Evolutionary conservation across 2,329 filamentous ascomycete species (phyloP), one percentile per base, ranked within the genome.

Genomic region (Dothideomycetes sp.): DNA sequence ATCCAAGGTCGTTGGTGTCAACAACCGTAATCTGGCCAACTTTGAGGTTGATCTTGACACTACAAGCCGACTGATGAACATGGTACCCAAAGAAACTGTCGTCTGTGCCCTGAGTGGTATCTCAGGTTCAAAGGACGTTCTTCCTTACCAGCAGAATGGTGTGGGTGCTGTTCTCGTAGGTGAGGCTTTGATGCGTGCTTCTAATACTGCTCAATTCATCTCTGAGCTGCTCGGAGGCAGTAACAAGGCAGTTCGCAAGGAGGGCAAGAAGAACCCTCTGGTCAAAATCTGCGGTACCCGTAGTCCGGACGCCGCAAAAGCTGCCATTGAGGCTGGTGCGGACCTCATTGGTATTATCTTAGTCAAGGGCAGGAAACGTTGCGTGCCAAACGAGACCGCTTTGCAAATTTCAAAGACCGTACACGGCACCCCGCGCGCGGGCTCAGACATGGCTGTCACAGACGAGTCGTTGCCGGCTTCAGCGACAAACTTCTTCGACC

Each of bases 261-360:
- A 45, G 35, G 50, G 53, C 20, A 47, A 28, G 71, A 55, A 51
- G 18, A 48, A 61, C 19, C 68, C 85, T 1, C 69, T 91, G 20
- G 87, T 95, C 49, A 98, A 98, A 66, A 94, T 98, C 17, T 98
- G 91, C 59, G 91, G 91, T 5, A 96, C 88, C 7, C 76, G 89
- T 44, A 86, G 78, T 45, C 72, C 80, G 8, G 85, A 93, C 56
- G 86, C 81, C 12, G 91, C 91, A 5, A 70, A 76, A 41, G 75
- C 78, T 47, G 91, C 91, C 12, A 77, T 93, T 33, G 78, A 88
- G 56, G 81, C 86, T 27, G 88, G 88, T 18, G 91, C 91, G 22
- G 88, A 98, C 61, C 70, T 95, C 50, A 78, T 98, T 37, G 91
- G 91, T 47, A 94, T 98, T 53, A 94, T 94, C 43, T 69, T 95